phyloP scores from a whole-genome alignment of 257 asterid genomes.

The Striga asiatica region DNA sequence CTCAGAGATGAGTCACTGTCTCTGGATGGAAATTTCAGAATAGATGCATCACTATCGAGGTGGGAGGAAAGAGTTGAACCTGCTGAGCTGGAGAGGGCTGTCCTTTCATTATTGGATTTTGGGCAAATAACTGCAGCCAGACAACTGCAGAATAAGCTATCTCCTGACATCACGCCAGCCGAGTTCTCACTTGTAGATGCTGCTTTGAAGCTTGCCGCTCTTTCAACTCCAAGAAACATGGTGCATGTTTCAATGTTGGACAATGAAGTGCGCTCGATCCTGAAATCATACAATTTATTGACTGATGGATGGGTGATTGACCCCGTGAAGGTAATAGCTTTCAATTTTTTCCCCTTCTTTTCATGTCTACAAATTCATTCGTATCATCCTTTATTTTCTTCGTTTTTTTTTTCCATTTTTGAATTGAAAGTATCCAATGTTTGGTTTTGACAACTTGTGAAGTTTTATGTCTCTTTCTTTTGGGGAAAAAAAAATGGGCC shows the following conservation, averaged over 20 bases:
- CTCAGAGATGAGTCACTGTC: slow-evolving; percentile 48
- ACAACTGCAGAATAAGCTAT: slow-evolving; percentile 81
- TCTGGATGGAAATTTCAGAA: slow-evolving; percentile 51
- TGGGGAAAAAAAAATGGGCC: no score
- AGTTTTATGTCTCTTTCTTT: not conserved
- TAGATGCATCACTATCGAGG: slow-evolving; percentile 63
- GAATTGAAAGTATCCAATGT: not conserved
- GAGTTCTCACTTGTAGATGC: slow-evolving; percentile 66
- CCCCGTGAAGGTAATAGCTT: slow-evolving; percentile 70
- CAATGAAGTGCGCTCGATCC: slow-evolving; percentile 39
- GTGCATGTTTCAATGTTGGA: slow-evolving; percentile 42
- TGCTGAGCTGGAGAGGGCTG: slow-evolving; percentile 82
- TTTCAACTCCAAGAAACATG: slow-evolving; percentile 58
- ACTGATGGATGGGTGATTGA: slow-evolving; percentile 46
- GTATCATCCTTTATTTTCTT: slow-evolving; percentile 9
- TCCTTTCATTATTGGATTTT: slow-evolving; percentile 87
- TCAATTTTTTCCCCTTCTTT: slow-evolving; percentile 7
- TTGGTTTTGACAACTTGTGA: slow-evolving; percentile 6
- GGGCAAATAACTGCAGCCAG: slow-evolving; percentile 86
- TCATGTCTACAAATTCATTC: slow-evolving; percentile 3
- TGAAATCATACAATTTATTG: slow-evolving; percentile 42
- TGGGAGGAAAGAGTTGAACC: slow-evolving; percentile 97
- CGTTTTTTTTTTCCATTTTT: not conserved
- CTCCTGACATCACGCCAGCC: slow-evolving; percentile 66
- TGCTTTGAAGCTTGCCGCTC: slow-evolving; percentile 73